Evolutionary conservation across 257 asterid genomes (phyloP).

Genomic region (Paulownia fortunei): DNA sequence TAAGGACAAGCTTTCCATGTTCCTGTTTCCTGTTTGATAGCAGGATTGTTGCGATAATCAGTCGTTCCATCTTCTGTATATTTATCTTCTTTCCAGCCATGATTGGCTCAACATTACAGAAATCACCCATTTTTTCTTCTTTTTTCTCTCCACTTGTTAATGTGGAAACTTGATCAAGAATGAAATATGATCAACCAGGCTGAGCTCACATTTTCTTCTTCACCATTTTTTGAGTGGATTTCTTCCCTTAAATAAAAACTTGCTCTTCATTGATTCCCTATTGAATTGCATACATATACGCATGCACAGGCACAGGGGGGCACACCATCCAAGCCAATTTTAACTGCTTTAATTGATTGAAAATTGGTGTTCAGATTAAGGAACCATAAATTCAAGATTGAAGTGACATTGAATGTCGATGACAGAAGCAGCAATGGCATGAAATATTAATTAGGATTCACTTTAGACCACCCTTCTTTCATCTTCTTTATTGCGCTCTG

Average conservation of each 20-base stretch:
- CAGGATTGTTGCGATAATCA: slow-evolving; percentile 59
- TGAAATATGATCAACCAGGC: neutral
- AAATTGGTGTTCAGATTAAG: slow-evolving; percentile 20
- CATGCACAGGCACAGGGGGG: slow-evolving; percentile 26
- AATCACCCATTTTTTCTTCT: neutral
- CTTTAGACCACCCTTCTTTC: neutral
- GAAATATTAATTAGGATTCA: neutral
- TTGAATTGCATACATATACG: no score
- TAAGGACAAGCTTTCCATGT: slow-evolving; percentile 85
- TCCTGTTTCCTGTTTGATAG: slow-evolving; percentile 58
- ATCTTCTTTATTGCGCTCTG: slow-evolving; percentile 4
- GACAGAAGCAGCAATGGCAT: neutral
- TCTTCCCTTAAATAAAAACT: no score
- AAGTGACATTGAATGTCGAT: slow-evolving; percentile 31
- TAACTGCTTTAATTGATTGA: slow-evolving; percentile 7
- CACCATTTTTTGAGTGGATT: no score
- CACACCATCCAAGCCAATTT: slow-evolving; percentile 36
- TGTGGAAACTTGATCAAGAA: neutral
- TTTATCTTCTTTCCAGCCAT: slow-evolving; percentile 41
- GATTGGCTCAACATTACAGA: neutral
- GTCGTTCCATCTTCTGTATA: slow-evolving; percentile 67
- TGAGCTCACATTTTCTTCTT: neutral
- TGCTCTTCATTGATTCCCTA: no score
- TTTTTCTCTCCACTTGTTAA: neutral
- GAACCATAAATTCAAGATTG: slow-evolving; percentile 19